Base-by-base conservation (phyloP, 2,329 filamentous ascomycete species). In the Pyricularia grisea region DNA sequence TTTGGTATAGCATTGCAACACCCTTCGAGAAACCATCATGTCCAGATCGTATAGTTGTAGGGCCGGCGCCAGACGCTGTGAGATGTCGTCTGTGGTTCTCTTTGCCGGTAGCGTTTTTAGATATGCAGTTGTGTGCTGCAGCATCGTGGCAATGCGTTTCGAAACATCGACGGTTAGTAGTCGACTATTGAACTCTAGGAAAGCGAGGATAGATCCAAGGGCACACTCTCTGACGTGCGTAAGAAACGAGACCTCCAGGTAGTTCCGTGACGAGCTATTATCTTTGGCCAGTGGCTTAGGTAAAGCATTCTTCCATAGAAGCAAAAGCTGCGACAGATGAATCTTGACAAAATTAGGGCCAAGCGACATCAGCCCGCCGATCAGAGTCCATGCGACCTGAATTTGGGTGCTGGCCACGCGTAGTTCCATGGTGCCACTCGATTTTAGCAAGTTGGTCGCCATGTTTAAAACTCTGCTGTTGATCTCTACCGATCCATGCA, bases 271-370 rank as follows among this genome's bases (percentile, higher is more conserved):
- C 0, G 90, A 88, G 67, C 93, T 92, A 27, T 25, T 96, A 73
- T 98, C 94, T 77, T 93, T 96, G 42, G 93, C 90, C n/a, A 98
- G 80, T 6, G 96, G 94, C 75, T 96, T 97, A 0, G 96, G 94
- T 12, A 99, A 84, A 0, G 95, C 94, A 78, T 98, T 99, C 79
- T 97, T 97, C 95, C 95, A 99, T 7, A 99, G 82, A 10, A 99
- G 82, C 69, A 99, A 88, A 27, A 99, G 84, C 76, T 99, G 95
- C 2, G 94, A 94, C 9, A 99, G 85, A 79, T 99, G 95, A 28
- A 98, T 98, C 80, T 99, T 99, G 78, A 98, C 94, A 78, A 99
- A 99, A 78, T 97, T 98, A 4, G 95, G 94, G 0, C 95, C 95
- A 0, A 99, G 85, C 0, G 94, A 93, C 94, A 98, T 98, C 68